These are phyloP conservation scores for Dactylellina drechsleri DNA, from an alignment of 2,329 filamentous ascomycete genomes.

Conservation along the genomic window DNA sequence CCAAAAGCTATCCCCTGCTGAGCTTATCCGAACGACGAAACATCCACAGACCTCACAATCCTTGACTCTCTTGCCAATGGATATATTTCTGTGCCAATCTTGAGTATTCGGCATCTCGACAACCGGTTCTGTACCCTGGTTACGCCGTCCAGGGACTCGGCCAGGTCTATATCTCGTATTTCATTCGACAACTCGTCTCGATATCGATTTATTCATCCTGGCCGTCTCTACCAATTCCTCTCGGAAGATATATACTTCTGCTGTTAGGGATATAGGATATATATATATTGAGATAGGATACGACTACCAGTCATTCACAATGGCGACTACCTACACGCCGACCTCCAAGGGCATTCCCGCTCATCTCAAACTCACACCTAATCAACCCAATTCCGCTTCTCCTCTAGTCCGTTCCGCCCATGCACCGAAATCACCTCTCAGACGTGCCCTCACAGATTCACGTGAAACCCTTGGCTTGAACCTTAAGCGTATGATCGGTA, in stretches of 20 bases:
- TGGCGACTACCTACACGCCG: constrained; percentile 48
- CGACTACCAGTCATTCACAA: constrained; percentile 14
- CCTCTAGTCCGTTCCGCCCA: constrained; percentile 39
- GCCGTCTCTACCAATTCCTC: background rate
- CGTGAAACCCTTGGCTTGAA: constrained; percentile 68
- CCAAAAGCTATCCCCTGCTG: constrained; percentile 10
- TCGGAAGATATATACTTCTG: constrained; percentile 15
- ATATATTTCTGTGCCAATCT: constrained; percentile 8
- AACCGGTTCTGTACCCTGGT: background rate
- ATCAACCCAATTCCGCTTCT: constrained; percentile 25
- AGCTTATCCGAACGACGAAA: constrained; percentile 11
- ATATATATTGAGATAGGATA: too few relatives aligned
- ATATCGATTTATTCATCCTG: constrained; percentile 9
- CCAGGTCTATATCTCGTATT: background rate
- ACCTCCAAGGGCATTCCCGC: constrained; percentile 45
- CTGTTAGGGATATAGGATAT: constrained; percentile 1
- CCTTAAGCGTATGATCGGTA: constrained; percentile 86
- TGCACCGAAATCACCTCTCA: constrained; percentile 59
- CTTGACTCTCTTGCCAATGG: constrained; percentile 8
- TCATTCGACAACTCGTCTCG: background rate
- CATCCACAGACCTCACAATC: constrained; percentile 3
- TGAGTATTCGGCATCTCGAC: constrained; percentile 25
- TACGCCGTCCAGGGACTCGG: background rate
- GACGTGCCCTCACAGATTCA: constrained; percentile 63
- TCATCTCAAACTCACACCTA: constrained; percentile 48